Evolutionary conservation across 2,329 filamentous ascomycete species (phyloP).

Genomic region (Aotearoamyces nothofagi): DNA sequence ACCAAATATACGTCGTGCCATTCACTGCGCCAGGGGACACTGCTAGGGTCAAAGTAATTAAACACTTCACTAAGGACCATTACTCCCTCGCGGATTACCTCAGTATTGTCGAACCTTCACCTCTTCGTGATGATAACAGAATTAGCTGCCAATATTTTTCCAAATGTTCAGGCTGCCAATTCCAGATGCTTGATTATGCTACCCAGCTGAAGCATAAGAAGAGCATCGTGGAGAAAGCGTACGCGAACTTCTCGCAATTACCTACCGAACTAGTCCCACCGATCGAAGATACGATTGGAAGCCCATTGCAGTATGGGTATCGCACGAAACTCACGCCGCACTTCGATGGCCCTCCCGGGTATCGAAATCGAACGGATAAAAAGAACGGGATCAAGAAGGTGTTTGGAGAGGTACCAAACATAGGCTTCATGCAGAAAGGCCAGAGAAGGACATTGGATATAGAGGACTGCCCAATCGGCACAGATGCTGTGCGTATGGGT

Average conservation of each 20-base stretch:
- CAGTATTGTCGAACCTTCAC: slow-evolving; percentile 57
- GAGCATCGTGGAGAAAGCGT: slow-evolving; percentile 80
- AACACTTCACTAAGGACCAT: slow-evolving; percentile 46
- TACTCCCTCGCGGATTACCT: slow-evolving; percentile 76
- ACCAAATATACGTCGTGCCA: slow-evolving; percentile 67
- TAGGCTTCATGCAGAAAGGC: slow-evolving; percentile 88
- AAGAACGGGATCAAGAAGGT: slow-evolving; percentile 35
- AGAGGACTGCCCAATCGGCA: slow-evolving; percentile 93
- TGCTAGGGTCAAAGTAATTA: slow-evolving; percentile 64
- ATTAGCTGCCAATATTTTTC: slow-evolving; percentile 78
- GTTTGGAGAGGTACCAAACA: slow-evolving; percentile 54
- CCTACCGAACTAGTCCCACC: slow-evolving; percentile 58
- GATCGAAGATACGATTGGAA: slow-evolving; percentile 74
- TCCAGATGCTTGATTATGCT: slow-evolving; percentile 87
- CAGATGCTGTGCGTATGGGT: slow-evolving; percentile 66
- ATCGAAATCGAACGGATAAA: slow-evolving; percentile 26
- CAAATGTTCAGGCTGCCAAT: slow-evolving; percentile 82
- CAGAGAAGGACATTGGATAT: slow-evolving; percentile 73
- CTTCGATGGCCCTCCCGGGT: slow-evolving; percentile 62
- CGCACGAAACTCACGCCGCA: slow-evolving; percentile 95
- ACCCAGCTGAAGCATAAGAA: slow-evolving; percentile 79
- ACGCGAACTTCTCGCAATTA: slow-evolving; percentile 77
- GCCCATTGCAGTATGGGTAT: slow-evolving; percentile 83
- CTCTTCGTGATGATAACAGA: slow-evolving; percentile 60
- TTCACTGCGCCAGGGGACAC: slow-evolving; percentile 79